Evolutionary conservation across 345 rosid species (phyloP).

Genomic region (Lumnitzera racemosa): DNA sequence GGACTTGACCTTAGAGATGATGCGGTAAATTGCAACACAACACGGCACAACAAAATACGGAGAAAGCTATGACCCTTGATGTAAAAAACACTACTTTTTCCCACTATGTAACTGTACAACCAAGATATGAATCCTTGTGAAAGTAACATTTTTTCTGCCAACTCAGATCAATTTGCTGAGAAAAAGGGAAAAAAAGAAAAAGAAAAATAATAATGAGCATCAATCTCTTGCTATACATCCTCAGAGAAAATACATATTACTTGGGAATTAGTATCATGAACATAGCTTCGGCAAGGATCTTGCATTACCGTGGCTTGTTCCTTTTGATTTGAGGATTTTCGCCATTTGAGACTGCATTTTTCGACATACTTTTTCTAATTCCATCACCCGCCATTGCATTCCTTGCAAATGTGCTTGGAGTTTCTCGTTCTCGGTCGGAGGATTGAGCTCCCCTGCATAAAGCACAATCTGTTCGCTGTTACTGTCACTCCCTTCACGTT

Average conservation of each 20-base stretch:
- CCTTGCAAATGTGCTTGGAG: slow-evolving; percentile 61
- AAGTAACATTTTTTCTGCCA: slow-evolving; percentile 2
- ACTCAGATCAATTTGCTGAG: slow-evolving; percentile 12
- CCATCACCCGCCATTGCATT: slow-evolving; percentile 80
- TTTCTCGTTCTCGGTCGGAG: slow-evolving; percentile 34
- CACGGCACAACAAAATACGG: not conserved
- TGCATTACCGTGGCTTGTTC: slow-evolving; percentile 27
- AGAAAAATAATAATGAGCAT: not conserved
- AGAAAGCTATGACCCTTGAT: slow-evolving; percentile 6
- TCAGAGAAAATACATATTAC: slow-evolving; percentile 8
- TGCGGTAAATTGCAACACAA: not conserved
- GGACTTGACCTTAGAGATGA: slow-evolving; percentile 15
- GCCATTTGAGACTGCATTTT: slow-evolving; percentile 82
- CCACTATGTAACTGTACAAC: slow-evolving; percentile 28
- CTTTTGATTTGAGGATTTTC: slow-evolving; percentile 58
- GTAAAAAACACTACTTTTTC: slow-evolving; percentile 8
- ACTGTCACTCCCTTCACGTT: slow-evolving; percentile 19
- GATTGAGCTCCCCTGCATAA: slow-evolving; percentile 41
- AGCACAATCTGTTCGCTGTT: slow-evolving; percentile 28
- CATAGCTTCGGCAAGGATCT: slow-evolving; percentile 82
- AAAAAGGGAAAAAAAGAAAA: slow-evolving; percentile 6
- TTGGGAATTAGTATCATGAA: slow-evolving; percentile 33
- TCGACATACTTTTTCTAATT: slow-evolving; percentile 73
- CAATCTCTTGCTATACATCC: slow-evolving; percentile 15
- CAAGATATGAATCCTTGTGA: slow-evolving; percentile 8